Percentiles rank a stretch among this genome's conserved stretches.
Evolutionary conservation across 768 basidiomycete genomes (phyloP).

Genomic region (Pisolithus microcarpus): DNA sequence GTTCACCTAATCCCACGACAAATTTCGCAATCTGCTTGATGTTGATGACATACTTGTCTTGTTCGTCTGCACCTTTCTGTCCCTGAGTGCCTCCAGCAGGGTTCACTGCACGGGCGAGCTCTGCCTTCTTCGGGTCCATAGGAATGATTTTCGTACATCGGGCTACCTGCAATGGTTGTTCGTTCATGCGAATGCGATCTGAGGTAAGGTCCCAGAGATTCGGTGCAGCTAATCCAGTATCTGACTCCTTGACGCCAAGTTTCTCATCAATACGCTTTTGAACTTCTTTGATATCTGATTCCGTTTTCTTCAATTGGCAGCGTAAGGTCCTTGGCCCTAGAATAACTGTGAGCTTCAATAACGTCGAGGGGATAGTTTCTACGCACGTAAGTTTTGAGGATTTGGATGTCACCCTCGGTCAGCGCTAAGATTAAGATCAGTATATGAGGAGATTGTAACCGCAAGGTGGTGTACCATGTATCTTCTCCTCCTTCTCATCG

Average conservation of each 20-base stretch:
- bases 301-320: slow-evolving; percentile 77
- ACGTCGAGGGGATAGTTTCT: neutral
- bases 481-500: slow-evolving; percentile 90
- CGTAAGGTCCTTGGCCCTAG: slow-evolving; percentile 98
- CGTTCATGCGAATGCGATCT: slow-evolving; percentile 84
- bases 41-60: slow-evolving; percentile 99
- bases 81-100: slow-evolving; percentile 72
- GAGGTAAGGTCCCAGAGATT: slow-evolving; percentile 97
- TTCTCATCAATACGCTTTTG: slow-evolving; percentile 98
- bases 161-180: slow-evolving; percentile 93
- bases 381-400: slow-evolving; percentile 93
- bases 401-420: slow-evolving; percentile 98
- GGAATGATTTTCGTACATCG: slow-evolving; percentile 98
- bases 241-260: slow-evolving; percentile 97
- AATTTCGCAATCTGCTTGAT: slow-evolving; percentile 99
- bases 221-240: slow-evolving; percentile 93
- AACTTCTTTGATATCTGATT: slow-evolving; percentile 89
- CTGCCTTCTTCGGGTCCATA: slow-evolving; percentile 66
- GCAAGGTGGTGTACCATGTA: slow-evolving; percentile 51
- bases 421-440: slow-evolving; percentile 49
- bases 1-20: slow-evolving; percentile 93
- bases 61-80: slow-evolving; percentile 96
- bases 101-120: slow-evolving; percentile 72
- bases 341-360: neutral
- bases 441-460: neutral